A percentile compares a stretch with the other conserved stretches of the same genome.
phyloP scores from a whole-genome alignment of 805 yeast species.

The Priceomyces fermenticarens region DNA sequence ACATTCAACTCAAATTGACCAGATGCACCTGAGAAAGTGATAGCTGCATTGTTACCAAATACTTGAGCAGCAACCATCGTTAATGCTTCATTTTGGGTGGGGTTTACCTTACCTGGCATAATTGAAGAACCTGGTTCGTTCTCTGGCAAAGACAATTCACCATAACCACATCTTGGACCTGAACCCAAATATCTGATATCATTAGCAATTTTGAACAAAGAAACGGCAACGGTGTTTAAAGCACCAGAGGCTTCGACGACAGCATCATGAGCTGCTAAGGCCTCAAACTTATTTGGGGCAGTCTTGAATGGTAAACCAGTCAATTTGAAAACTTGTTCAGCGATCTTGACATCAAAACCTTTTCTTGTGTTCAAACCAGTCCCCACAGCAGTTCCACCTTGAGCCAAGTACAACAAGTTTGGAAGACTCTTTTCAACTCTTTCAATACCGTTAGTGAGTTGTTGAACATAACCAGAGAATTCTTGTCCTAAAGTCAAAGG shows the following conservation, averaged over 20 bases:
- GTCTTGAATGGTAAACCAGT: constrained; percentile 89
- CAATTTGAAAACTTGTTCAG: constrained; percentile 77
- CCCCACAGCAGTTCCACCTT: constrained; percentile 99
- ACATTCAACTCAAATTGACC: constrained; percentile 99
- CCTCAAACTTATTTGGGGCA: constrained; percentile 99
- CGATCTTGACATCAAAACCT: constrained; percentile 87
- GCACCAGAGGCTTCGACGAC: constrained; percentile 98
- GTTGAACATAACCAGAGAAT: constrained; percentile 94
- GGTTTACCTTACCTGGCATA: constrained; percentile 99
- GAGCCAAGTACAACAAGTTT: constrained; percentile 80
- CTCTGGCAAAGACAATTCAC: constrained; percentile 92
- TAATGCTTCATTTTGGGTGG: constrained; percentile 98
- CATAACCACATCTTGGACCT: constrained; percentile 99
- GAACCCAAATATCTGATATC: constrained; percentile 98
- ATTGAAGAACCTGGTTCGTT: constrained; percentile 99
- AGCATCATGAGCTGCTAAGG: constrained; percentile 98
- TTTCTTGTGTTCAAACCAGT: constrained; percentile 93
- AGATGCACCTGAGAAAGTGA: constrained; percentile 96
- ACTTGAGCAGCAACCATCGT: constrained; percentile 98
- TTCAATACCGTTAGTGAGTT: constrained; percentile 83
- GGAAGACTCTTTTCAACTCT: constrained; percentile 79
- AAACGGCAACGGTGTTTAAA: constrained; percentile 88
- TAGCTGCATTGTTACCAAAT: constrained; percentile 92
- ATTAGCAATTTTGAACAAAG: constrained; percentile 94
- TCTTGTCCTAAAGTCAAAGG: constrained; percentile 98